phyloP scores from a whole-genome alignment of 1,284 basidiomycete species.

The Erythrobasidium hasegawianum region DNA sequence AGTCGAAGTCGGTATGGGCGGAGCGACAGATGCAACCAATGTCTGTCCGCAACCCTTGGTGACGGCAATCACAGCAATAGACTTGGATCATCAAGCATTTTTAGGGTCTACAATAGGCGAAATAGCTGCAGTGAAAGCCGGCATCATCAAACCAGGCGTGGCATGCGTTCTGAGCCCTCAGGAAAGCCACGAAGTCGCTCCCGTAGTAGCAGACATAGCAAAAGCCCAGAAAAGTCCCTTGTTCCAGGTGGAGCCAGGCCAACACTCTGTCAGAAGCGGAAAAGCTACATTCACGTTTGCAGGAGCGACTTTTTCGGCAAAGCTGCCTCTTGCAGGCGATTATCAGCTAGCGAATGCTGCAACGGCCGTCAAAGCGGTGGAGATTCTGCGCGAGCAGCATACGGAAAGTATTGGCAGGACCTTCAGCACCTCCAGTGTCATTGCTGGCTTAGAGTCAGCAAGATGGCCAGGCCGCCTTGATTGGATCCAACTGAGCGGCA shows the following conservation, averaged over 20 bases:
- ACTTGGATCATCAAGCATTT: constrained; percentile 87
- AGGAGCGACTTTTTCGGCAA: constrained; percentile 21
- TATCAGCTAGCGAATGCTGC: constrained; percentile 81
- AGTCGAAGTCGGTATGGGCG: constrained; percentile 93
- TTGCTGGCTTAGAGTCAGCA: constrained; percentile 59
- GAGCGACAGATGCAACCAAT: constrained; percentile 88
- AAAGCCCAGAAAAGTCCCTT: constrained; percentile 43
- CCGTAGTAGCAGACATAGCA: constrained; percentile 53
- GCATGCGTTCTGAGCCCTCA: constrained; percentile 75
- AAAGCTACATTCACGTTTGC: neutral
- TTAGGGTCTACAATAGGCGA: constrained; percentile 70
- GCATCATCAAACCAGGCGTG: constrained; percentile 66
- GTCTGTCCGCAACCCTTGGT: constrained; percentile 70
- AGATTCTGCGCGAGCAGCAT: constrained; percentile 55
- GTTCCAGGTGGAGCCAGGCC: constrained; percentile 29
- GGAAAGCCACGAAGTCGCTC: constrained; percentile 56
- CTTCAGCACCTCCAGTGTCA: constrained; percentile 56
- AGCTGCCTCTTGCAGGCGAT: constrained; percentile 63
- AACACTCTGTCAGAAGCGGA: neutral
- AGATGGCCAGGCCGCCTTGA: constrained; percentile 84
- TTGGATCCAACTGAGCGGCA: constrained; percentile 56
- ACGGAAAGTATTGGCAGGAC: constrained; percentile 38
- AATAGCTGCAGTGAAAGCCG: constrained; percentile 80
- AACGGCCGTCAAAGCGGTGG: constrained; percentile 64
- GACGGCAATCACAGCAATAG: constrained; percentile 78